Percentiles rank a stretch among this genome's conserved stretches.
Evolutionary conservation across 495 filamentous ascomycete species (phyloP).

Genomic region (Aspergillus haitiensis): DNA sequence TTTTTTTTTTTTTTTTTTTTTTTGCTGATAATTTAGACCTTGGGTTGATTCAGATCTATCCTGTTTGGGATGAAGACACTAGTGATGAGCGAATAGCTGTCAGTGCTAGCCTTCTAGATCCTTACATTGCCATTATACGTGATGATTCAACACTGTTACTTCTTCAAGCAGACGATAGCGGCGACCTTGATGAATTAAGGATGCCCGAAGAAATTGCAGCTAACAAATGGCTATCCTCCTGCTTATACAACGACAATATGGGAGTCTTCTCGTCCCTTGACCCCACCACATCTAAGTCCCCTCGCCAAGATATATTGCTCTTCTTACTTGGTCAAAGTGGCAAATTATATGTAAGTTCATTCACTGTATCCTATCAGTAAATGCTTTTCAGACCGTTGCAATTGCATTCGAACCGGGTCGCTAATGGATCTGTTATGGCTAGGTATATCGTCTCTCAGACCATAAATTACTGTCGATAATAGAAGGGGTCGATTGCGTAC

Average conservation of each 20-base stretch:
- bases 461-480: constrained; percentile 37
- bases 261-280: constrained; percentile 52
- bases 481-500: constrained; percentile 74
- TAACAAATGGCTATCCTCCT: constrained; percentile 76
- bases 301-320: constrained; percentile 56
- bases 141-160: constrained; percentile 78
- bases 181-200: constrained; percentile 83
- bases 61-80: constrained; percentile 83
- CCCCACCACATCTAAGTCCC: constrained; percentile 42
- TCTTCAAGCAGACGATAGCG: constrained; percentile 70
- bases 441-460: constrained; percentile 46
- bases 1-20: neutral
- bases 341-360: constrained; percentile 66
- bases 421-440: constrained; percentile 16
- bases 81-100: constrained; percentile 74
- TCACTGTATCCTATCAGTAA: neutral
- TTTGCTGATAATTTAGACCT: constrained; percentile 57
- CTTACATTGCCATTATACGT: constrained; percentile 80
- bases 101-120: constrained; percentile 82
- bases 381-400: neutral
- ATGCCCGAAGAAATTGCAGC: constrained; percentile 52
- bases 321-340: constrained; percentile 72
- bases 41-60: constrained; percentile 82
- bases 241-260: constrained; percentile 68
- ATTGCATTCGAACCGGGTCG: neutral